phyloP scores from a whole-genome alignment of 129 eudicot genomes.

The Gnaphalium uliginosum region DNA sequence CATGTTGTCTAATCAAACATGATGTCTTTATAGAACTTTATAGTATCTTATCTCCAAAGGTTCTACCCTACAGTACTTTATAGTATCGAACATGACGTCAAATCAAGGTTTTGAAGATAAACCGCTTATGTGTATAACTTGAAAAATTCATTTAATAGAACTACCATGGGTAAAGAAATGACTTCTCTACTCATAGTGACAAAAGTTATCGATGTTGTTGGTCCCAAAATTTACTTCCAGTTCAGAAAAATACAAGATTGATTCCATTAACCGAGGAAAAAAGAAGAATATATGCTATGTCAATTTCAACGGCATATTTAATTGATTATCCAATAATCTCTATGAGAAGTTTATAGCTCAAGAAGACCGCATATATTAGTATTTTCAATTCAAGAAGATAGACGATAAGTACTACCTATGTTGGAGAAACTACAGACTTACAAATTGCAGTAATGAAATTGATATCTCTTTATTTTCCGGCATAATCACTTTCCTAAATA shows the following conservation, averaged over 20 bases:
- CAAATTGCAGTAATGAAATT: background rate
- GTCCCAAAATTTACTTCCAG: background rate
- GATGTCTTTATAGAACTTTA: background rate
- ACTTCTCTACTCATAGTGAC: background rate
- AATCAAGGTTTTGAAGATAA: conserved; percentile 9
- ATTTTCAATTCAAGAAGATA: background rate
- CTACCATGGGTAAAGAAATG: conserved; percentile 4
- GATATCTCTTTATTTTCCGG: background rate
- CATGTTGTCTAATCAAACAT: too few species aligned
- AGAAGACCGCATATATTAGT: background rate
- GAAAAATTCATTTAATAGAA: background rate
- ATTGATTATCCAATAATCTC: background rate
- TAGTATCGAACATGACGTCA: background rate
- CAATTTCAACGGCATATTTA: background rate
- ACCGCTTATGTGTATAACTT: background rate
- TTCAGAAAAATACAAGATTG: background rate
- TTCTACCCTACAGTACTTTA: too few species aligned
- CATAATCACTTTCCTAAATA: background rate
- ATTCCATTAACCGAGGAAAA: background rate
- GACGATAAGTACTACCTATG: background rate
- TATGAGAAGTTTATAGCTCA: background rate
- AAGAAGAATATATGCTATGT: background rate
- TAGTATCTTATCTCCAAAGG: too few species aligned
- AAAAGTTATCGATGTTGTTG: background rate
- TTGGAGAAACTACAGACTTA: background rate